A percentile compares a stretch with the other conserved stretches of the same genome.
Conservation (phyloP, 352 stramenopile species). For the Globisporangium spinosum region DNA sequence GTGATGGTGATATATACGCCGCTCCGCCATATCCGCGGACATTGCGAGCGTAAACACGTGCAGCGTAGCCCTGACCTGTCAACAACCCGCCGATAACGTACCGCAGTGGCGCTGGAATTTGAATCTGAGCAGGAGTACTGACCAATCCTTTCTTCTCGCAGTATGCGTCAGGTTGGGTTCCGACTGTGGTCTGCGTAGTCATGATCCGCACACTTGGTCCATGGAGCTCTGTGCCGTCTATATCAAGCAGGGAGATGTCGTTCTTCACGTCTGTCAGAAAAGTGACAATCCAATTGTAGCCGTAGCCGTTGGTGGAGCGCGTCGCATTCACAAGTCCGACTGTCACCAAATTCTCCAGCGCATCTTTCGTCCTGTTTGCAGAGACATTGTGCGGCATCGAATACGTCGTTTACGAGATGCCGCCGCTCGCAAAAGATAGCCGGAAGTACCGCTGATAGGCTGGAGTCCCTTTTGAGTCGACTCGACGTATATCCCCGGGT, state of each 20-base stretch:
- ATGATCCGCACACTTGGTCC: slow-evolving; percentile 84
- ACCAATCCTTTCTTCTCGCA: slow-evolving; percentile 44
- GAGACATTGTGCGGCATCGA: slow-evolving; percentile 87
- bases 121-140: slow-evolving; percentile 35
- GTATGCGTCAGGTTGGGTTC: slow-evolving; percentile 77
- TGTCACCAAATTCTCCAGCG: slow-evolving; percentile 87
- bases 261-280: slow-evolving; percentile 88
- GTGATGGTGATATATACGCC: slow-evolving; percentile 40
- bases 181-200: slow-evolving; percentile 63
- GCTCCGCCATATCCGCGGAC: slow-evolving; percentile 55
- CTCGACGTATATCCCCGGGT: slow-evolving; percentile 82
- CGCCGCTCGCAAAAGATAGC: slow-evolving; percentile 59
- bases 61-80: slow-evolving; percentile 58
- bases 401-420: slow-evolving; percentile 80
- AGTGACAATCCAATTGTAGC: slow-evolving; percentile 94
- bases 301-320: slow-evolving; percentile 89
- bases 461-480: slow-evolving; percentile 81
- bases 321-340: slow-evolving; percentile 89
- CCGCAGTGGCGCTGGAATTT: slow-evolving; percentile 20
- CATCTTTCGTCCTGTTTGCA: slow-evolving; percentile 71
- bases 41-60: slow-evolving; percentile 65
- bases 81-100: slow-evolving; percentile 44
- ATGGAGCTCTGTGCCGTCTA: slow-evolving; percentile 90
- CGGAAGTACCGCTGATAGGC: slow-evolving; percentile 90
- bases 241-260: slow-evolving; percentile 77